Evolutionary conservation across 306 rosid species (phyloP), one percentile per base, ranked within the genome.

Genomic region (Citrullus colocynthis): DNA sequence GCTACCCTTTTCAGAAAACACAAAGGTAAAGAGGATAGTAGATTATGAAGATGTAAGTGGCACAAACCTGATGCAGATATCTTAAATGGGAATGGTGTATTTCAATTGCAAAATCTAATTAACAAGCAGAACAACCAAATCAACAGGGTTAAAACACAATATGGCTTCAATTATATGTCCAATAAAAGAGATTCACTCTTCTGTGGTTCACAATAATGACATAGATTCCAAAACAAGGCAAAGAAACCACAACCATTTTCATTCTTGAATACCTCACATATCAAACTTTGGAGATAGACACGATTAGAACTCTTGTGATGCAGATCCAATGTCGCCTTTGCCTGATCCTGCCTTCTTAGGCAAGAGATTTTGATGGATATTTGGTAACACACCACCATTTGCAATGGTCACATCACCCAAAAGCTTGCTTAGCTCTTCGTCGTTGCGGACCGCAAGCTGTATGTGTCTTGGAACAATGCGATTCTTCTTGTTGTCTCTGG

Each of bases 371-470:
- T 80, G 89, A 58, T 91, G 84, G 21, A 91, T 73, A 73, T 73
- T 73, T 2, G 77, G 77, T 48, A 73, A 52, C 77, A 73, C 77
- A 10, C 77, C 77, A 0, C 97, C 97, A 24, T 75, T 88, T 0
- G 93, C 93, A 63, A 90, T 91, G 0, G 95, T 91, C 14, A 91
- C 97, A 39, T 85, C 17, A 0, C 93, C 95, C 88, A 91, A 39
- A 28, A 91, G 85, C 81, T 88, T 91, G 87, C 93, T 90, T 57
- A 91, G 12, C 56, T 91, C 97, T 62, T 88, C 97, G 0, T 91
- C 97, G 12, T 91, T 91, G 7, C 97, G 85, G 7, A 91, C 95
- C 0, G 93, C 97, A 13, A 90, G 89, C 76, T 91, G 95, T 60
- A 91, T 90, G 80, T 91, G 97, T 81, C 95, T 87, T 0, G 95